Base-by-base conservation (phyloP, 179 eudicot species). In the Nepenthes alata region DNA sequence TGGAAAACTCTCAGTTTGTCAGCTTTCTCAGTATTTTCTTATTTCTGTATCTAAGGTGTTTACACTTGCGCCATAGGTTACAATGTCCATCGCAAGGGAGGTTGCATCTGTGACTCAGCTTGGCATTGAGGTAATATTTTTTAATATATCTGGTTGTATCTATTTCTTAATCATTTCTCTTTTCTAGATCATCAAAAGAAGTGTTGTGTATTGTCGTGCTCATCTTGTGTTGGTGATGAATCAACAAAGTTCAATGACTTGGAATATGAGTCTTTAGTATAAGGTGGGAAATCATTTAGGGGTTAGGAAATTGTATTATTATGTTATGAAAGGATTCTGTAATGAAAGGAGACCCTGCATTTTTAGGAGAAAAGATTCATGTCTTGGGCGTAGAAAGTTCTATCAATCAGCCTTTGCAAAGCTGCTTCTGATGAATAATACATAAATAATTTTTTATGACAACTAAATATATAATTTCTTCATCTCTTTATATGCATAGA, bases 21-120 rank as follows among this genome's bases (percentile, higher is more conserved):
- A 63, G 16, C 47, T 50, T 6, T 63, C 12, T 67, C 5, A 4
- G 5, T 41, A 4, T 60, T n/a, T 61, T 10, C 7, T 38, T 41
- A 10, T 14, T 36, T 10, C n/a, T 57, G 48, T 53, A 35, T 35
- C 41, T 65, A 35, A 44, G 39, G 37, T 56, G 39, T 36, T 11
- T 36, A 35, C 4, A 34, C 14, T 56, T 74, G 45, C n/a, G 47
- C 60, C 71, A 6, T 69, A 91, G 96, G 90, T 93, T 16, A 89
- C 96, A 6, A 89, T 89, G 95, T 78, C 91, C 57, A 93, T 93
- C 68, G 96, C 95, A 45, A 80, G 87, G 81, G 98, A 93, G 81
- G 98, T 93, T 76, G 96, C 96, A 56, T 59, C 85, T 63, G 96
- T 93, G 62, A 86, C 96, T 76, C 84, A 87, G 51, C 95, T 89